Evolutionary conservation across 345 rosid genomes (phyloP).

Genomic region (Reutealis trisperma): DNA sequence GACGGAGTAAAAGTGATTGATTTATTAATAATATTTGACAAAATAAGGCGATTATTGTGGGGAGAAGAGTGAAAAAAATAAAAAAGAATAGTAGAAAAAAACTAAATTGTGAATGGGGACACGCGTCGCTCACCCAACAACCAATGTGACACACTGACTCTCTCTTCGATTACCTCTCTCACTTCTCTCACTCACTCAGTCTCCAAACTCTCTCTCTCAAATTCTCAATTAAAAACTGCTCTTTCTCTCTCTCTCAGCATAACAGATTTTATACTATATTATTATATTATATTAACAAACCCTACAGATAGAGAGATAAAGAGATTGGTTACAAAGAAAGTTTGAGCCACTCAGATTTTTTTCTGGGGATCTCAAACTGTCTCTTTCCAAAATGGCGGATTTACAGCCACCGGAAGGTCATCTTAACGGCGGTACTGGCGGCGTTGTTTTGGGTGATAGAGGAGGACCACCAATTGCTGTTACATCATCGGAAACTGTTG

Average conservation of each 20-base stretch:
- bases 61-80: background rate
- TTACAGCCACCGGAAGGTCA: constrained; percentile 46
- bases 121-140: constrained; percentile 22
- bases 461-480: constrained; percentile 31
- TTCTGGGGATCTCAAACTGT: background rate
- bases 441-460: constrained; percentile 14
- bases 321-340: background rate
- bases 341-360: background rate
- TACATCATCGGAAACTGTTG: constrained; percentile 52
- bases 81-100: background rate
- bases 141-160: background rate
- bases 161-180: constrained; percentile 13
- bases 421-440: constrained; percentile 52
- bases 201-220: background rate
- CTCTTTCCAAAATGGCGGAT: constrained; percentile 50
- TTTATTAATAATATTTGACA: background rate
- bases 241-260: background rate
- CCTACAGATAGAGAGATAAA: background rate
- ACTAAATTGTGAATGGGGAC: background rate
- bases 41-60: background rate
- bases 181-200: background rate
- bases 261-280: background rate
- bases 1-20: background rate
- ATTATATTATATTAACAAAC: background rate
- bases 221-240: too few relatives aligned